Evolutionary conservation across 2,329 filamentous ascomycete species (phyloP).

Genomic region (Trichoderma cornu-damae): DNA sequence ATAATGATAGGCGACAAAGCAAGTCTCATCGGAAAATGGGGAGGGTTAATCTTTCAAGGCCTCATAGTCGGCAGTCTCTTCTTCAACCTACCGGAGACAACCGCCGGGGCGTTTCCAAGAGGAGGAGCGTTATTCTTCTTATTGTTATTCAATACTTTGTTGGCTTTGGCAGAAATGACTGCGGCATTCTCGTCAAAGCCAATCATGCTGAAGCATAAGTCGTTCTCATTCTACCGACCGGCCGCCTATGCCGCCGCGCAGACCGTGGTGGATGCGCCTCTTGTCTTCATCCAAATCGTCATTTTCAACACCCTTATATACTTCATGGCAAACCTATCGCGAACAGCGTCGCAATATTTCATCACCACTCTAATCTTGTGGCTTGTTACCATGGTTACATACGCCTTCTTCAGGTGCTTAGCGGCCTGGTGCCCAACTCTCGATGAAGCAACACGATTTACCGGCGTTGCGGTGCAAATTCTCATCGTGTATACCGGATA

Average conservation of each 20-base stretch:
- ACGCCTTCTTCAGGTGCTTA: slow-evolving; percentile 54
- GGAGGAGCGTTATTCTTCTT: slow-evolving; percentile 48
- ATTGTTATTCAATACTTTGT: slow-evolving; percentile 53
- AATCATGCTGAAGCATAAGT: slow-evolving; percentile 65
- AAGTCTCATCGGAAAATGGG: slow-evolving; percentile 72
- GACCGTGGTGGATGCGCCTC: slow-evolving; percentile 53
- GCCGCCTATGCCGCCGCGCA: slow-evolving; percentile 53
- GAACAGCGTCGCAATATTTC: slow-evolving; percentile 62
- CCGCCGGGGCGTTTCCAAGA: slow-evolving; percentile 57
- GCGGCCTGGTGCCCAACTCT: slow-evolving; percentile 55
- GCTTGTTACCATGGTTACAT: slow-evolving; percentile 52
- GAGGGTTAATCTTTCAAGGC: slow-evolving; percentile 68
- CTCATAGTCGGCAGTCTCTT: slow-evolving; percentile 78
- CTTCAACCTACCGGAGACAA: slow-evolving; percentile 58
- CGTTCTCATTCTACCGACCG: slow-evolving; percentile 62
- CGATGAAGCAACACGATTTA: slow-evolving; percentile 57
- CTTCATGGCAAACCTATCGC: slow-evolving; percentile 68
- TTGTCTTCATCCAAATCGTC: slow-evolving; percentile 59
- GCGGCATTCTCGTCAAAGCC: slow-evolving; percentile 57
- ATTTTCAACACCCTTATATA: slow-evolving; percentile 69
- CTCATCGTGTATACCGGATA: slow-evolving; percentile 66
- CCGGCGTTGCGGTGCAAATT: slow-evolving; percentile 54
- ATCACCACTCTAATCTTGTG: slow-evolving; percentile 60
- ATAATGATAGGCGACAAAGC: slow-evolving; percentile 70
- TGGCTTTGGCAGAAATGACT: slow-evolving; percentile 71